Evolutionary conservation across 805 yeast genomes (phyloP).

Genomic region (Candida nitratophila): DNA sequence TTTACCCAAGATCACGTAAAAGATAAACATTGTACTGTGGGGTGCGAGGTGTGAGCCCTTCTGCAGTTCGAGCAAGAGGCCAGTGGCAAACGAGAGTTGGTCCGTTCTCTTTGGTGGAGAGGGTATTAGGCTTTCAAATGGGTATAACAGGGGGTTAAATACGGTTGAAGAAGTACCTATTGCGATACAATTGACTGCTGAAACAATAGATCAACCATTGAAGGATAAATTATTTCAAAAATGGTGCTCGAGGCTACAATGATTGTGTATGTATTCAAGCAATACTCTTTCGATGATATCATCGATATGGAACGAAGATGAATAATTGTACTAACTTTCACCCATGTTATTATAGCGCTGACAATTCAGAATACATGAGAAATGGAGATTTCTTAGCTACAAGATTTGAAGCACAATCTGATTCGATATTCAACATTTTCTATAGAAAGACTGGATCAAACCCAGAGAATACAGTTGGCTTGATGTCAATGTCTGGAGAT

Average conservation of each 20-base stretch:
- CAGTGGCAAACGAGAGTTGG: no score
- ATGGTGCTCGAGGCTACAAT: slow-evolving; percentile 97
- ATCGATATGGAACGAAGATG: no score
- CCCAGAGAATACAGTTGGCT: slow-evolving; percentile 92
- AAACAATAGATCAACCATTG: neutral
- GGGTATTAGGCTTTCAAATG: no score
- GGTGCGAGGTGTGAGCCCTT: no score
- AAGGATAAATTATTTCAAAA: slow-evolving; percentile 9
- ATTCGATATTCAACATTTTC: slow-evolving; percentile 82
- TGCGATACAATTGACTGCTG: no score
- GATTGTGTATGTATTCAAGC: slow-evolving; percentile 57
- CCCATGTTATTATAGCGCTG: slow-evolving; percentile 38
- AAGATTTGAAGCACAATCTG: slow-evolving; percentile 87
- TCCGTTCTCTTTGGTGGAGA: no score
- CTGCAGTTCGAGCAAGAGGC: no score
- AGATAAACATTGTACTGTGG: no score
- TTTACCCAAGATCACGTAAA: no score
- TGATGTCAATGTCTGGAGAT: slow-evolving; percentile 80
- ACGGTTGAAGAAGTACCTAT: no score
- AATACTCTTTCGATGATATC: no score
- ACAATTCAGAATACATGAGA: slow-evolving; percentile 92
- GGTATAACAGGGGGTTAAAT: no score
- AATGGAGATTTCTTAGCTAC: slow-evolving; percentile 91
- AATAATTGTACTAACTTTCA: neutral
- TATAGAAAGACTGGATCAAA: slow-evolving; percentile 79